Percentiles rank a stretch among this genome's conserved stretches.
phyloP scores from a whole-genome alignment of 140 eudicot species.

The Oenanthe javanica region DNA sequence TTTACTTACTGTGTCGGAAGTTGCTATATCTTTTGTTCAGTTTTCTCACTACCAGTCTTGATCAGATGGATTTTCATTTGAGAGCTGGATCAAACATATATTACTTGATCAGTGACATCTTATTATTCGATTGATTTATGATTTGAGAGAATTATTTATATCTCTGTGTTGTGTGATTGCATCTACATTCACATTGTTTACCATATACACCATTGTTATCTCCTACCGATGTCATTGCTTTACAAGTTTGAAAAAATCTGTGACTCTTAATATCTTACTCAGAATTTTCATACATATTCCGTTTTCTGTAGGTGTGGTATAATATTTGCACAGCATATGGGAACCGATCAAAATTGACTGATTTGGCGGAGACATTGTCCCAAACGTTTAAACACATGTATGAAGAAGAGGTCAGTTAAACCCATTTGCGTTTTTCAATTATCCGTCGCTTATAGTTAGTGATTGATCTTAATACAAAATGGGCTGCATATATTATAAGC shows the following conservation, averaged over 20 bases:
- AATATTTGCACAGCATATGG: slow-evolving; percentile 60
- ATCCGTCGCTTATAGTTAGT: background rate
- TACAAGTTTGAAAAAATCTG: background rate
- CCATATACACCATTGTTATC: background rate
- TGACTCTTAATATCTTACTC: background rate
- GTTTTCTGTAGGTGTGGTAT: slow-evolving; percentile 60
- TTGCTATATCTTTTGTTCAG: background rate
- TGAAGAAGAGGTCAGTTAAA: slow-evolving; percentile 68
- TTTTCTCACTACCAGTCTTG: background rate
- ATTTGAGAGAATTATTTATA: background rate
- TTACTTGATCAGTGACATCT: background rate
- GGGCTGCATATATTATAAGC: background rate
- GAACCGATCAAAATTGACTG: slow-evolving; percentile 41
- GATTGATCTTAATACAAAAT: background rate
- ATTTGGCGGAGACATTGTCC: slow-evolving; percentile 51
- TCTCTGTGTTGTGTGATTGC: background rate
- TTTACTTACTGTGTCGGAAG: background rate
- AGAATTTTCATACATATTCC: background rate
- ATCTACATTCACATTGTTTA: background rate
- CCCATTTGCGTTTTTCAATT: background rate
- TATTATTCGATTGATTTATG: background rate
- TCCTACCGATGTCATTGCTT: background rate
- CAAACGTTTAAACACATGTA: slow-evolving; percentile 62
- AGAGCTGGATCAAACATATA: background rate
- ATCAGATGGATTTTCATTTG: background rate